phyloP scores from a whole-genome alignment of 805 yeast genomes.

The Barnettozyma pratensis region DNA sequence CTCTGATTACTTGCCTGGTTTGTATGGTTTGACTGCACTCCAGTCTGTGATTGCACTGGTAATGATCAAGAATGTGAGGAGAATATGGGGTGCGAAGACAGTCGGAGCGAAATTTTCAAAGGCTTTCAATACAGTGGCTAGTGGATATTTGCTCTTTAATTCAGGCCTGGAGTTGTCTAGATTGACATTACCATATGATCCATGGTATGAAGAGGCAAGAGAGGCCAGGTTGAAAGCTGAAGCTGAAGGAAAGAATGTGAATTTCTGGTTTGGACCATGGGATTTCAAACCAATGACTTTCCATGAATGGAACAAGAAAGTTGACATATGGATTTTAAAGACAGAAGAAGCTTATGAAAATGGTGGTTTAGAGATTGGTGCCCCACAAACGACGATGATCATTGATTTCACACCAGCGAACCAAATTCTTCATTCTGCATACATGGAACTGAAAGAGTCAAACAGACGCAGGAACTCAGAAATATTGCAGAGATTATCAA shows the following conservation, averaged over 20 bases:
- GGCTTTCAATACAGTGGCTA: conserved; percentile 32
- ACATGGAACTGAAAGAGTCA: conserved; percentile 10
- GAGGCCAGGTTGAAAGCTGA: conserved; percentile 42
- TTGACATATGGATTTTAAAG: conserved; percentile 22
- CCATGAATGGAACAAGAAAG: conserved; percentile 29
- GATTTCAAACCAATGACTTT: conserved; percentile 48
- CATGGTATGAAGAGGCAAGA: conserved; percentile 69
- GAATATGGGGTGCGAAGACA: conserved; percentile 22
- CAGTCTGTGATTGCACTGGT: conserved; percentile 48
- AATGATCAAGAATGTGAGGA: conserved; percentile 22
- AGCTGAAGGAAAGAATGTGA: conserved; percentile 41
- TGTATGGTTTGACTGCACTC: conserved; percentile 44
- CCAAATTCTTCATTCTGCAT: conserved; percentile 10
- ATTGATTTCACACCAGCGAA: conserved; percentile 5
- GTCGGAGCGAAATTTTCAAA: conserved; percentile 28
- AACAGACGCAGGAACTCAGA: conserved; percentile 18
- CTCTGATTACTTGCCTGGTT: conserved; percentile 52
- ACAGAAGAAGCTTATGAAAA: conserved; percentile 14
- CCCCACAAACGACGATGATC: not conserved
- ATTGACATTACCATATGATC: conserved; percentile 47
- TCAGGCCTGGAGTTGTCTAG: conserved; percentile 55
- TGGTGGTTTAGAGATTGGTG: not conserved
- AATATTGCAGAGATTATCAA: conserved; percentile 15
- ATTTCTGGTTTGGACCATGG: conserved; percentile 66
- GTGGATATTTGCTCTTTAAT: conserved; percentile 44